Evolutionary conservation across 345 rosid species (phyloP), one percentile per base, ranked within the genome.

Genomic region (Eucalyptus cloeziana): DNA sequence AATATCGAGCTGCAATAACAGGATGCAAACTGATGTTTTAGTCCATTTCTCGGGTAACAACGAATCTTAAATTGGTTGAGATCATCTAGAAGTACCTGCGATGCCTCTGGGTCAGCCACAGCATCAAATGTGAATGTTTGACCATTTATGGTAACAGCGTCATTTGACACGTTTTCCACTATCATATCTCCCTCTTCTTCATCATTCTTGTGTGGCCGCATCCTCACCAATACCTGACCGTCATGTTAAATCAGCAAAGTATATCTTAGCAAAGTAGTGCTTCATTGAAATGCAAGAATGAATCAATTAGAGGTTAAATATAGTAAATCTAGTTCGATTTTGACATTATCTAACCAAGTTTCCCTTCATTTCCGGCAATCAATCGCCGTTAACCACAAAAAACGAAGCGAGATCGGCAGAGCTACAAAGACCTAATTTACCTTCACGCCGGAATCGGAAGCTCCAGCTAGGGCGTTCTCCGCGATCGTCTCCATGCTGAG

Each of bases 111-210:
- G 88, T 96, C 97, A 71, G 98, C 98, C 49, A 98, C 95, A 30
- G 98, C 95, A 89, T 98, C 99, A 89, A 97, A 96, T 10, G 97
- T 95, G 94, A 97, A 95, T 44, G 95, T 93, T 44, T 98, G 99
- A 16, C 97, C 98, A 88, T 93, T 96, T 30, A 98, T 93, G 69
- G 92, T 89, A 92, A 98, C 88, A 31, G 99, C 93, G 92, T 96
- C 95, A 89, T 85, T 81, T 2, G 96, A 93, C 40, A 92, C 44
- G 92, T 97, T 97, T 89, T 97, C 94, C 10, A 95, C 93, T 86
- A 95, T 96, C 92, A 88, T 88, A 51, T 95, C 98, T n/a, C 95
- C 99, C 92, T 93, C 95, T 87, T 94, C 96, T 88, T 94, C 98
- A 40, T 96, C 97, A 89, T 94, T 95, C 87, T 90, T 94, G 79